Percentiles rank a stretch among this genome's conserved stretches.
phyloP scores from a whole-genome alignment of 2,329 filamentous ascomycete genomes.

The Cercospora berteroae region DNA sequence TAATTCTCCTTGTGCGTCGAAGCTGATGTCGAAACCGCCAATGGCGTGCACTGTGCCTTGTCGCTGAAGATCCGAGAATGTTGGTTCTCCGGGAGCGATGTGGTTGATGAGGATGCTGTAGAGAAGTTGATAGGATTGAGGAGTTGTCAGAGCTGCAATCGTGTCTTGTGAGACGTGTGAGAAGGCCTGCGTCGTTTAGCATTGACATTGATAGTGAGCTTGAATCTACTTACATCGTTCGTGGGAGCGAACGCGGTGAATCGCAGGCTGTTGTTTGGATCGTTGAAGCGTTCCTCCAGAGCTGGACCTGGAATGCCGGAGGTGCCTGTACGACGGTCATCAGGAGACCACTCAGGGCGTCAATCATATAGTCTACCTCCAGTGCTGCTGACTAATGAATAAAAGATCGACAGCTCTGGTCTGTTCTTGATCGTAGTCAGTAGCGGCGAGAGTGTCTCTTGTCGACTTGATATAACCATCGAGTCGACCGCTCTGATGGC shows the following conservation, averaged over 20 bases:
- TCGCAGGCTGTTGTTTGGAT: slow-evolving; percentile 5
- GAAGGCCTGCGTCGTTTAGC: slow-evolving; percentile 9
- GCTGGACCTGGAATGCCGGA: slow-evolving; percentile 17
- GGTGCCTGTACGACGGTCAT: background rate
- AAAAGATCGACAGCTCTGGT: slow-evolving; percentile 17
- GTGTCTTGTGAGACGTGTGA: slow-evolving; percentile 7
- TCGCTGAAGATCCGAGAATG: background rate
- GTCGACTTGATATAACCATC: background rate
- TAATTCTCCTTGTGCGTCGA: slow-evolving; percentile 10
- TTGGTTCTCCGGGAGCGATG: slow-evolving; percentile 13
- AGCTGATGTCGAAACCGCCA: slow-evolving; percentile 16
- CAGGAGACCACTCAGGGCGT: background rate
- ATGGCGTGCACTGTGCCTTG: background rate
- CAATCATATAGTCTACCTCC: background rate
- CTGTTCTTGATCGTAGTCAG: slow-evolving; percentile 15
- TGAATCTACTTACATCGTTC: slow-evolving; percentile 12
- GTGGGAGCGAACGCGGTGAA: slow-evolving; percentile 23
- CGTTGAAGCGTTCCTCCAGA: slow-evolving; percentile 24
- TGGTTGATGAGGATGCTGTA: slow-evolving; percentile 17
- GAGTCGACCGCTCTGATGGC: background rate
- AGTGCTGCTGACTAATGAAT: slow-evolving; percentile 16
- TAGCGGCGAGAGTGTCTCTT: background rate
- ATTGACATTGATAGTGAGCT: background rate
- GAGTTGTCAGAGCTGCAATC: slow-evolving; percentile 5
- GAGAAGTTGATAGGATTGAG: slow-evolving; percentile 17